Base-by-base conservation (phyloP, 1,139 yeast species). In the Geotrichum citri-aurantii region DNA sequence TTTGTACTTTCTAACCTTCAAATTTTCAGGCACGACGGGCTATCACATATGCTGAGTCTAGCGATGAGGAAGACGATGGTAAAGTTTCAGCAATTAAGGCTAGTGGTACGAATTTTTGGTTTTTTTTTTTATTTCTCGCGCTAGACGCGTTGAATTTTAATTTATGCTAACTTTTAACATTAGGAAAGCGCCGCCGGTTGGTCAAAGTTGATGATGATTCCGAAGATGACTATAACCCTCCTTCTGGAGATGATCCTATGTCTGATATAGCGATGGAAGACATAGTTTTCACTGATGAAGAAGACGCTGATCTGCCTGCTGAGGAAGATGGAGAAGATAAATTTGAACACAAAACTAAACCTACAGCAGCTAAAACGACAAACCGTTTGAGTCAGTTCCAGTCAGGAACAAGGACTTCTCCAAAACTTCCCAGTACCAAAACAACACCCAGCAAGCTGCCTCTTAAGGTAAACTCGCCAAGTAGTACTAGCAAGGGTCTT, bases 201-300 rank as follows among this genome's bases (percentile, higher is more conserved):
- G 52, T 52, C 19, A 58, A 57, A 11, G 48, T 49, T n/a, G 64
- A 61, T 12, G 59, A 58, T 17, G 69, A 65, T 21, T 62, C 66
- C 6, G 69, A 63, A 2, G 69, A 67, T 46, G 70, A 67, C 27
- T 65, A 59, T 49, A 50, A 59, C 14, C 67, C 65, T 2, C 58
- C 40, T n/a, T 52, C 48, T 50, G 54, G 48, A 40, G 63, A 62
- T 19, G 66, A 65, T 17, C 58, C 57, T 52, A 56, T 60, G 57
- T 66, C 62, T 11, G 65, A 64, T 29, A 56, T 63, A 47, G 56
- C 52, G 12, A 53, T 59, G 21, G 59, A 53, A 21, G 62, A 54
- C 49, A 59, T 48, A 6, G 60, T 56, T 17, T 44, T 50, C 2
- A 46, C 58, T 17, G 47, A 47, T 29, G 59, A 52, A 2, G 56